These are phyloP conservation scores for Nepenthes mirabilis DNA, from an alignment of 148 eudicot species.

Conservation along the genomic window DNA sequence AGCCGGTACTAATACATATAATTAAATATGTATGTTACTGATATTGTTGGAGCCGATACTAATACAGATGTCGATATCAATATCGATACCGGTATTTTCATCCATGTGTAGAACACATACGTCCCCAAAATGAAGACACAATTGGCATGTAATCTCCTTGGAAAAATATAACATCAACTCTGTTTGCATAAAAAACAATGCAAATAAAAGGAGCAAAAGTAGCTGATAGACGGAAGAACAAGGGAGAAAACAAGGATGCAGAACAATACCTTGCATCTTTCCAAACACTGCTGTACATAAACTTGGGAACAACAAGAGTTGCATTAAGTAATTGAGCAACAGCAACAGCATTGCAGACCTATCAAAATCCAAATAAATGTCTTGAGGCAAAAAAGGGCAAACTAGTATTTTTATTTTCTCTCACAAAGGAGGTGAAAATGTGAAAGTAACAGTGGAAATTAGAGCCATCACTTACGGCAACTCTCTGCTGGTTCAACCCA, in stretches of 20 bases:
- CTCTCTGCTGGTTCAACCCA: slow-evolving; percentile 98
- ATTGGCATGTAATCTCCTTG: not conserved
- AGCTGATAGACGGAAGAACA: not conserved
- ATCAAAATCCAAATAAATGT: slow-evolving; percentile 11
- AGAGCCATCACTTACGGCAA: slow-evolving; percentile 58
- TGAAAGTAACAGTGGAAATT: not conserved
- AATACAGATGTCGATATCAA: no score
- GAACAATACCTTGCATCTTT: slow-evolving; percentile 64
- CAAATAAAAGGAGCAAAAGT: not conserved
- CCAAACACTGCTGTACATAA: slow-evolving; percentile 96
- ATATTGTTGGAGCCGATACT: no score
- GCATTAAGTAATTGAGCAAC: slow-evolving; percentile 93
- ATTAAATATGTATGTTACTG: no score
- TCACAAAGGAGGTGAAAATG: not conserved
- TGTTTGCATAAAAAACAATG: not conserved
- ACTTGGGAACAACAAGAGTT: slow-evolving; percentile 89
- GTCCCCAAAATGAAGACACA: not conserved
- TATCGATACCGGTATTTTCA: no score
- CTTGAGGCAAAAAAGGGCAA: not conserved
- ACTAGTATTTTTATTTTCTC: no score
- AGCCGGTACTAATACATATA: no score
- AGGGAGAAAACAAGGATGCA: slow-evolving; percentile 3
- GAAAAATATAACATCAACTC: not conserved
- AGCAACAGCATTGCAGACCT: slow-evolving; percentile 99
- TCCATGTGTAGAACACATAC: not conserved